Evolutionary conservation across 2,329 filamentous ascomycete species (phyloP).

Genomic region (Proliferodiscus dingleyae): DNA sequence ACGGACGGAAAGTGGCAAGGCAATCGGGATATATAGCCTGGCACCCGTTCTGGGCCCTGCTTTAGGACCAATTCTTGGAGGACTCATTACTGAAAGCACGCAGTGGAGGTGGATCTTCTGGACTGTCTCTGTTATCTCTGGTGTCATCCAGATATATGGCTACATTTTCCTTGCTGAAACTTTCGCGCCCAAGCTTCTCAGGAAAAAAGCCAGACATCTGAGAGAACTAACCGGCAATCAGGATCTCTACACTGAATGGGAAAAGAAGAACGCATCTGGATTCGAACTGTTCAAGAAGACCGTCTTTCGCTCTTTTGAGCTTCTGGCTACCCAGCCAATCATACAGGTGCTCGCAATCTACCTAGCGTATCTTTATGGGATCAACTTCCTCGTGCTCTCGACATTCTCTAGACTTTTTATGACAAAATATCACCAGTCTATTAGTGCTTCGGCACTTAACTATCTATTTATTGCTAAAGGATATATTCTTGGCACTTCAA

Average conservation of each 20-base stretch:
- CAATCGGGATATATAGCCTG: slow-evolving; percentile 29
- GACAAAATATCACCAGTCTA: slow-evolving; percentile 46
- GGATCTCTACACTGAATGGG: slow-evolving; percentile 45
- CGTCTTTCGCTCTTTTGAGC: slow-evolving; percentile 42
- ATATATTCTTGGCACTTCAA: slow-evolving; percentile 33
- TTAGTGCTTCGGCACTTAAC: slow-evolving; percentile 52
- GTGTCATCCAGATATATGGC: slow-evolving; percentile 38
- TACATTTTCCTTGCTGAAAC: slow-evolving; percentile 41
- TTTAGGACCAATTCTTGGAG: slow-evolving; percentile 42
- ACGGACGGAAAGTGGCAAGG: slow-evolving; percentile 40
- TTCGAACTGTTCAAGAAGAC: slow-evolving; percentile 34
- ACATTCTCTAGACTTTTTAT: slow-evolving; percentile 56
- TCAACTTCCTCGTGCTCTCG: slow-evolving; percentile 50
- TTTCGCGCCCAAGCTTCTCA: slow-evolving; percentile 42
- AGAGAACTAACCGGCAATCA: slow-evolving; percentile 45
- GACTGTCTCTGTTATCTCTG: slow-evolving; percentile 40
- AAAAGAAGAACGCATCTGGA: slow-evolving; percentile 33
- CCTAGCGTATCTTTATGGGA: slow-evolving; percentile 45
- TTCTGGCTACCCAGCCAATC: slow-evolving; percentile 48
- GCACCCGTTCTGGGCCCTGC: slow-evolving; percentile 6
- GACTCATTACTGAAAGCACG: slow-evolving; percentile 39
- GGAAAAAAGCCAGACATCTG: slow-evolving; percentile 37
- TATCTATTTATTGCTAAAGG: slow-evolving; percentile 44
- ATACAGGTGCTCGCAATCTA: slow-evolving; percentile 48
- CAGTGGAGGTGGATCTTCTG: slow-evolving; percentile 51